Evolutionary conservation across 1,284 basidiomycete species (phyloP).

Genomic region (Rhodotorula sp.): DNA sequence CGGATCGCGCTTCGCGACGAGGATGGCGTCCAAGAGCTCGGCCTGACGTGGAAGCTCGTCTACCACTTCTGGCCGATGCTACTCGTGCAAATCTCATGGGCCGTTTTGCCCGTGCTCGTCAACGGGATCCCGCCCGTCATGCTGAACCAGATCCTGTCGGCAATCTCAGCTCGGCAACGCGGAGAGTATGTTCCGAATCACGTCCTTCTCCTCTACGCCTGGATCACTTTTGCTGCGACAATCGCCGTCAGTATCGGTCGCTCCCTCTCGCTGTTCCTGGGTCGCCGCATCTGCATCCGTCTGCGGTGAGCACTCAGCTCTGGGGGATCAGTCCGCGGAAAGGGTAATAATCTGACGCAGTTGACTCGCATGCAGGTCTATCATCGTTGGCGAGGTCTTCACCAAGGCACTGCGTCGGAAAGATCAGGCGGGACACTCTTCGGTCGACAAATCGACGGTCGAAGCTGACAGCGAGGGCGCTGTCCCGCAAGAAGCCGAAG

Average conservation of each 20-base stretch:
- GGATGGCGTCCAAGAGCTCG: slow-evolving; percentile 39
- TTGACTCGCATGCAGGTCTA: slow-evolving; percentile 45
- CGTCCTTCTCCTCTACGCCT: slow-evolving; percentile 56
- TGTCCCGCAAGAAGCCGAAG: not conserved
- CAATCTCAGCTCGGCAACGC: slow-evolving; percentile 49
- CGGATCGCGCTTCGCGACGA: slow-evolving; percentile 9
- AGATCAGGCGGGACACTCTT: slow-evolving; percentile 51
- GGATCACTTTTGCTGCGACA: slow-evolving; percentile 55
- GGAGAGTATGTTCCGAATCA: slow-evolving; percentile 51
- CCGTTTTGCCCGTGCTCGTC: slow-evolving; percentile 52
- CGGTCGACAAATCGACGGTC: slow-evolving; percentile 18
- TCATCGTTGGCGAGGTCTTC: slow-evolving; percentile 58
- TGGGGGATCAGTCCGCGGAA: too few relatives aligned
- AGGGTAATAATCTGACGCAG: too few relatives aligned
- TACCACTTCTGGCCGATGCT: slow-evolving; percentile 50
- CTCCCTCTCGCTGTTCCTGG: slow-evolving; percentile 55
- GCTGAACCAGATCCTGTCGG: slow-evolving; percentile 55
- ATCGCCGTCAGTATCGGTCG: slow-evolving; percentile 50
- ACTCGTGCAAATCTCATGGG: slow-evolving; percentile 51
- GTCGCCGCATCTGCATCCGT: slow-evolving; percentile 55
- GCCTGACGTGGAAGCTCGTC: slow-evolving; percentile 50
- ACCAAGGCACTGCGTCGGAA: slow-evolving; percentile 57
- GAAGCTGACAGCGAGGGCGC: not conserved
- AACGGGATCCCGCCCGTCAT: slow-evolving; percentile 55
- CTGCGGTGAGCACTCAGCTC: not conserved